Evolutionary conservation across 2,329 filamentous ascomycete species (phyloP), one percentile per base, ranked within the genome.

Genomic region (Daldinia sp.): DNA sequence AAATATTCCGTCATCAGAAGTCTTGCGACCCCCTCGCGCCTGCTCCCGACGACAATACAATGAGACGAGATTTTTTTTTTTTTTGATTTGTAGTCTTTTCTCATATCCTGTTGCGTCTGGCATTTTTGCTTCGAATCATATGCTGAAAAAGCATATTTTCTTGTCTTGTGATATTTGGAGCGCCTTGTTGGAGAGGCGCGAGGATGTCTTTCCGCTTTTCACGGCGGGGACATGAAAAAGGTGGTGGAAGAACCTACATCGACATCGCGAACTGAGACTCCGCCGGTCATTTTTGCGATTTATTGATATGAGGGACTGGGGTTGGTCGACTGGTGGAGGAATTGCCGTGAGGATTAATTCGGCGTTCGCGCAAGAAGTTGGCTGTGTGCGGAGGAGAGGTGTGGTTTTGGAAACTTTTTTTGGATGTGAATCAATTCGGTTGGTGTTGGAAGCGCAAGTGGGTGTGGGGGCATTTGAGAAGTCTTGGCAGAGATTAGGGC

Each of bases 251-350:
- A 78, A 89, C 89, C 85, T 90, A 92, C 90, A 88, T 93, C 91
- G 83, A 94, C 92, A 86, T 94, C 92, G 86, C 92, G 92, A 85
- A 95, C 92, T 79, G 86, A 89, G 82, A 93, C 88, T 84, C 92
- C 92, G 84, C 91, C 88, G 82, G 86, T 85, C 92, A 94, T 94
- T 83, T 87, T 93, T 86, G 86, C 87, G 87, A 87, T 23, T 23
- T 89, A 76, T 79, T 77, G 70, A 6, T 28, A 54, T 65, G 73
- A 54, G 59, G n/a, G 3, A n/a, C n/a, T 57, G 35, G 56, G 53
- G 48, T 63, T 37, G 48, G 53, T 41, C 39, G 53, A 48, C 23
- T 58, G 50, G 58, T 20, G 30, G 30, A 53, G 50, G 20, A 23
- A 23, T 23, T 33, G 60, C 59, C 55, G 66, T 53, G 57, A 55